Evolutionary conservation across 2,329 filamentous ascomycete species (phyloP), one percentile per base, ranked within the genome.

Genomic region (Colletotrichum agaves): DNA sequence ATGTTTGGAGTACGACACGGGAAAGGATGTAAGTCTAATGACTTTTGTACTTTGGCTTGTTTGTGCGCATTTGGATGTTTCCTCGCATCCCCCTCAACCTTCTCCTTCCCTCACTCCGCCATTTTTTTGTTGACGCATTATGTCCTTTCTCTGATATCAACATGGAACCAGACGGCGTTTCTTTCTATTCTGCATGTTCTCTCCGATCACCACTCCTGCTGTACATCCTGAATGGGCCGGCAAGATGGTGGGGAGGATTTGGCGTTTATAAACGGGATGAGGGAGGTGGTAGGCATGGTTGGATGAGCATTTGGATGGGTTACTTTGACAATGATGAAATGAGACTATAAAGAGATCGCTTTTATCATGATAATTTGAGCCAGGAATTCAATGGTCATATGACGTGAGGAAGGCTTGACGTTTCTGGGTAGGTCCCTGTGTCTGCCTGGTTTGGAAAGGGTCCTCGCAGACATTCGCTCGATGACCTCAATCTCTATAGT

Each of bases 1-100:
- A 68, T 60, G 61, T 68, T 64, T 68, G 41, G 65, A 64, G 65
- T 68, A 68, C 31, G 61, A 65, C 53, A 43, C 31, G 33, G 52
- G 31, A 55, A 27, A 44, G 64, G 61, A 64, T 65, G 61, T 68
- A 65, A 68, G 53, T 67, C 31, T 68, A 65, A 68, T 68, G 65
- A 65, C 55, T 43, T 55, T 55, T 17, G 39, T 33, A 39, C 55
- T 49, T 33, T 43, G 10, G 21, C 31, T 17, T 39, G 43, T 13
- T 27, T 41, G 27, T 43, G 60, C 43, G 65, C 47, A 50, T 56
- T 65, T 49, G 65, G 61, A 60, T 59, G 46, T 35, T 62, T 23
- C 23, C 27, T 55, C 39, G 17, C 44, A 17, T 47, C n/a, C 35
- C 39, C 35, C 5, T 52, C 27, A 41, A 8, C 21, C 1, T 33